phyloP scores from a whole-genome alignment of 495 filamentous ascomycete genomes.

The Podospora anserina region DNA sequence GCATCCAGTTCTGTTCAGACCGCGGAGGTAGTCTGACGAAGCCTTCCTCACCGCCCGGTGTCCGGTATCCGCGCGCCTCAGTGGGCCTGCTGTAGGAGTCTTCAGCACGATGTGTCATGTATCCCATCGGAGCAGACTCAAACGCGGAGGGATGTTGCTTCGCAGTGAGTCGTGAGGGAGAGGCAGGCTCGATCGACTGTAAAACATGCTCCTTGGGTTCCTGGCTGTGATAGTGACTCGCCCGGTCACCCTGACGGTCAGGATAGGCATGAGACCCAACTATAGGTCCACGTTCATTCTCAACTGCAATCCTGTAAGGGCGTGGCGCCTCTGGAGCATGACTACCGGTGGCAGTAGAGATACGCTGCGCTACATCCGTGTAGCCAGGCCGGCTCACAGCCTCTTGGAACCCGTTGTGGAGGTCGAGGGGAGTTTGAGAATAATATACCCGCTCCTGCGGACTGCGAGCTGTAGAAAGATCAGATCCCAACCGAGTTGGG shows the following conservation, averaged over 20 bases:
- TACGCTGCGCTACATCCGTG: conserved; percentile 6
- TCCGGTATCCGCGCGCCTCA: conserved; percentile 5
- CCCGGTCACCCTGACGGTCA: conserved; percentile 14
- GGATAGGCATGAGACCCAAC: conserved; percentile 19
- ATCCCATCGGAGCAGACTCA: not conserved
- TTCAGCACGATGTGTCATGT: not conserved
- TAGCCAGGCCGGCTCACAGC: conserved; percentile 1
- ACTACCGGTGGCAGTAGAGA: not conserved
- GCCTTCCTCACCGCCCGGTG: conserved; percentile 16
- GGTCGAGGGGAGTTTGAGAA: not conserved
- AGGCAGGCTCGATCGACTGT: conserved; percentile 41
- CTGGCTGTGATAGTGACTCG: conserved; percentile 20
- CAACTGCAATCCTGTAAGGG: conserved; percentile 7
- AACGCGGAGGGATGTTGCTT: conserved; percentile 6
- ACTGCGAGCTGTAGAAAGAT: not conserved
- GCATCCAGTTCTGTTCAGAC: conserved; percentile 13
- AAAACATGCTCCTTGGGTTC: conserved; percentile 41
- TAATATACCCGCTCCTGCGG: conserved; percentile 8
- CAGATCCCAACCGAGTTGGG: conserved; percentile 1
- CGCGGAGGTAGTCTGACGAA: conserved; percentile 30
- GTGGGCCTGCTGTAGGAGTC: not conserved
- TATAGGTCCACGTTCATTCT: conserved; percentile 17
- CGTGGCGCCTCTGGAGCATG: conserved; percentile 6
- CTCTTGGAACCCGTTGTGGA: not conserved
- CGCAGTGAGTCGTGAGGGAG: conserved; percentile 15